These are phyloP conservation scores for Calycina herbarum DNA, from an alignment of 2,329 filamentous ascomycete genomes.

Conservation along the genomic window DNA sequence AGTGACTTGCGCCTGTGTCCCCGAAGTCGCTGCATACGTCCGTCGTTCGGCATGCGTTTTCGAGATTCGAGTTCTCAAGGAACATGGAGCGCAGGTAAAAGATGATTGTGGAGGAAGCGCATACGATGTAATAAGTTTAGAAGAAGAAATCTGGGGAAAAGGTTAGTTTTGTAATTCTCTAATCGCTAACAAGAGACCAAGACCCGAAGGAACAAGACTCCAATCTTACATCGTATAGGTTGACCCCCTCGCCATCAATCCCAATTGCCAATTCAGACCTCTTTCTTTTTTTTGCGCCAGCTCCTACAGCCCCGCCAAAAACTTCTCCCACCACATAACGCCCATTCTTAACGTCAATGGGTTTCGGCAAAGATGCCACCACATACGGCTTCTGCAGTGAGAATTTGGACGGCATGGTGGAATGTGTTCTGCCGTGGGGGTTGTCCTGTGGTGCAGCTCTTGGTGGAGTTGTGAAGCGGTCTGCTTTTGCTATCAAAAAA, in stretches of 20 bases:
- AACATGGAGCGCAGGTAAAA: conserved; percentile 63
- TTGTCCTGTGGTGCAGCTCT: conserved; percentile 10
- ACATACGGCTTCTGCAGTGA: conserved; percentile 65
- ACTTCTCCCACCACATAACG: conserved; percentile 61
- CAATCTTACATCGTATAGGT: conserved; percentile 61
- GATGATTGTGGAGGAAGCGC: conserved; percentile 64
- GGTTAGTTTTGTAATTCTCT: conserved; percentile 19
- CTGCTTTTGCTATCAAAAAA: conserved; percentile 16
- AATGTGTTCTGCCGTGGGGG: conserved; percentile 12
- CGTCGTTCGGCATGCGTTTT: conserved; percentile 54
- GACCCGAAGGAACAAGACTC: not conserved
- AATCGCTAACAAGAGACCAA: not conserved
- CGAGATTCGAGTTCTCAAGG: conserved; percentile 48
- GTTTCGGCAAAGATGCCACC: conserved; percentile 58
- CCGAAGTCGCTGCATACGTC: conserved; percentile 59
- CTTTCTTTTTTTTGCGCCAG: conserved; percentile 60
- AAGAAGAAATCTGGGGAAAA: conserved; percentile 54
- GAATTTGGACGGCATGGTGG: conserved; percentile 47
- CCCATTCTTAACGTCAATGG: conserved; percentile 52
- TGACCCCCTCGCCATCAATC: conserved; percentile 64
- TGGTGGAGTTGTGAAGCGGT: conserved; percentile 7
- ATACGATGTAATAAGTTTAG: conserved; percentile 64
- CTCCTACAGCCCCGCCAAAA: conserved; percentile 56
- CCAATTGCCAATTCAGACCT: conserved; percentile 64
- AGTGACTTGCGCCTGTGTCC: conserved; percentile 51